Percentiles rank a stretch among this genome's conserved stretches.
Conservation (phyloP, 495 filamentous ascomycete species). For the Lepraria neglecta region DNA sequence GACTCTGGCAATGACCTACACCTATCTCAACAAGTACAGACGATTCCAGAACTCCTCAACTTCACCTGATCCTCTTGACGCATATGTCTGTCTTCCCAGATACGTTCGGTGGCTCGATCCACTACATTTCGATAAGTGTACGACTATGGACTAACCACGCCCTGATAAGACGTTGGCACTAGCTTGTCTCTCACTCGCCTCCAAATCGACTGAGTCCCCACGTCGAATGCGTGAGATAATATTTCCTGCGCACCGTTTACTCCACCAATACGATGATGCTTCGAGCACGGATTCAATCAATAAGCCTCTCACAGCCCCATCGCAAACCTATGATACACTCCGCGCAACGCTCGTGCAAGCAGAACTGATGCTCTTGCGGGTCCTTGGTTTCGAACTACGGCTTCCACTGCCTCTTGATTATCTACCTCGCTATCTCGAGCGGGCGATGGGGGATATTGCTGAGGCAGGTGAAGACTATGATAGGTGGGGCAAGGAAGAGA, state of each 20-base stretch:
- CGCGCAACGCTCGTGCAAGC: constrained; percentile 40
- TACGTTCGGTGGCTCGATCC: neutral
- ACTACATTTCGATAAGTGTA: neutral
- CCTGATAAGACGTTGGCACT: constrained; percentile 36
- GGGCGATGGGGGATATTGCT: constrained; percentile 27
- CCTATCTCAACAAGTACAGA: constrained; percentile 41
- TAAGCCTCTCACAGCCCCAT: constrained; percentile 35
- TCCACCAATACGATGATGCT: constrained; percentile 27
- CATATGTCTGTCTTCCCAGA: constrained; percentile 28
- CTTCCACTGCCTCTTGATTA: constrained; percentile 38
- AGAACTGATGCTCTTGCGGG: constrained; percentile 39
- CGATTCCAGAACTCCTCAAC: constrained; percentile 22
- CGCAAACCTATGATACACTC: constrained; percentile 36
- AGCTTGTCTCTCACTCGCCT: constrained; percentile 39
- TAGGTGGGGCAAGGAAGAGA: constrained; percentile 31
- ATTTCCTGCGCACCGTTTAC: constrained; percentile 37
- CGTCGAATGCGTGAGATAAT: constrained; percentile 41
- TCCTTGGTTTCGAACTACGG: constrained; percentile 39
- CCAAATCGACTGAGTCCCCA: constrained; percentile 41
- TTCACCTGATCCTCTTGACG: constrained; percentile 20
- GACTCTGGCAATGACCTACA: constrained; percentile 39
- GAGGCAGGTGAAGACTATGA: constrained; percentile 33
- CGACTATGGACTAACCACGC: constrained; percentile 3
- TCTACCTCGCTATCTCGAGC: constrained; percentile 36
- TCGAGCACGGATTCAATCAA: neutral